Percentiles rank a stretch among this genome's conserved stretches.
phyloP scores from a whole-genome alignment of 169 alveolate genomes.

The Plasmodium gaboni region DNA sequence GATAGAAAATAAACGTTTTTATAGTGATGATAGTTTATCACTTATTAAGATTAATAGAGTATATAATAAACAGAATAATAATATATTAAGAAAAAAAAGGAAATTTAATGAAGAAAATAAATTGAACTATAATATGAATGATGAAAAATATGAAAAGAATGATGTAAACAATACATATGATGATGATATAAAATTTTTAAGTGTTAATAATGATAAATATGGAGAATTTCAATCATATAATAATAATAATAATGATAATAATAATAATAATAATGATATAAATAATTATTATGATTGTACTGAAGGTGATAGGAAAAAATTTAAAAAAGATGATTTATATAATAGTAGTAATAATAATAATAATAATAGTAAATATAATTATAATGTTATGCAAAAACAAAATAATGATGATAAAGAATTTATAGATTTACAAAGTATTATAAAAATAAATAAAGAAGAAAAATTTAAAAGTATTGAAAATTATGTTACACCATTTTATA shows the following conservation, averaged over 20 bases:
- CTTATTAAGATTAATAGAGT: constrained; percentile 52
- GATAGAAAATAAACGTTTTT: constrained; percentile 70
- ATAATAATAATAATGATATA: too few species aligned
- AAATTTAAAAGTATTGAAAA: constrained; percentile 63
- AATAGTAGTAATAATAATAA: neutral
- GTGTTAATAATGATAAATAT: too few species aligned
- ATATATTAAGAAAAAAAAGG: constrained; percentile 2
- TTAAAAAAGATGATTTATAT: neutral
- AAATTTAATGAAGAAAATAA: constrained; percentile 7
- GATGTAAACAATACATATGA: neutral
- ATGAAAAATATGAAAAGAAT: neutral
- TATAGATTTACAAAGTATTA: constrained; percentile 63
- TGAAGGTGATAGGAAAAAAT: neutral
- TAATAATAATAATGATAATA: too few species aligned
- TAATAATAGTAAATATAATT: constrained; percentile 2
- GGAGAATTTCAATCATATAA: too few species aligned
- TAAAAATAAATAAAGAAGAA: constrained; percentile 44
- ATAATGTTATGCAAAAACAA: neutral
- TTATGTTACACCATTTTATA: constrained; percentile 74
- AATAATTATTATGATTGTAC: neutral
- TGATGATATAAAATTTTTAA: neutral
- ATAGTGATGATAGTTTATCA: constrained; percentile 57
- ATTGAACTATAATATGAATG: neutral
- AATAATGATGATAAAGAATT: neutral
- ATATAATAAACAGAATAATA: constrained; percentile 5